These are phyloP conservation scores for Epichloe hybrida DNA, from an alignment of 2,329 filamentous ascomycete genomes.

Conservation along the genomic window DNA sequence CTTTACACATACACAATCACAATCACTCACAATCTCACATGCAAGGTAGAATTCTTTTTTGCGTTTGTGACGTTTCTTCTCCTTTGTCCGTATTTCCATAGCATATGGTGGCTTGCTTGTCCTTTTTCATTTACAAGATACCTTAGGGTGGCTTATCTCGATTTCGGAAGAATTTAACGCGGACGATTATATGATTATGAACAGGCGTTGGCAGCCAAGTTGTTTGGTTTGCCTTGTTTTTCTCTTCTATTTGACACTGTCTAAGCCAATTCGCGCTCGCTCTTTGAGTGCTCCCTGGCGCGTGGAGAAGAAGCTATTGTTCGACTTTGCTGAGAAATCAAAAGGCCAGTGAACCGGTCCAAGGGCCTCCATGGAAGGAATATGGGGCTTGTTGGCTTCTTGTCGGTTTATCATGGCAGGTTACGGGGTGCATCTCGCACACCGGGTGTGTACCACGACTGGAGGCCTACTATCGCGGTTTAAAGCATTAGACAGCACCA, in stretches of 20 bases:
- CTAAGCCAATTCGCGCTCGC: neutral
- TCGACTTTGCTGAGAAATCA: neutral
- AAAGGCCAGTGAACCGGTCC: neutral
- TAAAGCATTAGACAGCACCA: constrained; percentile 1
- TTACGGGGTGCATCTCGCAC: constrained; percentile 4
- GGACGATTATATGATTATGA: constrained; percentile 14
- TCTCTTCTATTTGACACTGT: neutral
- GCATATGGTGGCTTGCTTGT: neutral
- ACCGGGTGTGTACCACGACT: neutral
- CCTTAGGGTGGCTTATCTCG: constrained; percentile 13
- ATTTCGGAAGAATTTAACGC: constrained; percentile 10
- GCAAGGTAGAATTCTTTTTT: neutral
- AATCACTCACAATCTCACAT: constrained; percentile 4
- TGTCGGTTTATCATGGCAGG: constrained; percentile 1
- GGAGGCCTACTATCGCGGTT: neutral
- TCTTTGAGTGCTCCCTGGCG: neutral
- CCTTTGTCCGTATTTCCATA: neutral
- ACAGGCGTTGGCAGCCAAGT: constrained; percentile 12
- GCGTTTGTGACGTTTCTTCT: neutral
- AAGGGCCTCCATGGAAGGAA: neutral
- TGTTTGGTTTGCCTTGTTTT: constrained; percentile 4
- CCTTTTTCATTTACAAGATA: constrained; percentile 15
- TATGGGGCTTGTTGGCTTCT: neutral
- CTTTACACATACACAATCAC: neutral
- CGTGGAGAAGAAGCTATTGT: neutral